Base-by-base conservation (phyloP, 1,284 basidiomycete species). In the Quambalaria eucalypti region DNA sequence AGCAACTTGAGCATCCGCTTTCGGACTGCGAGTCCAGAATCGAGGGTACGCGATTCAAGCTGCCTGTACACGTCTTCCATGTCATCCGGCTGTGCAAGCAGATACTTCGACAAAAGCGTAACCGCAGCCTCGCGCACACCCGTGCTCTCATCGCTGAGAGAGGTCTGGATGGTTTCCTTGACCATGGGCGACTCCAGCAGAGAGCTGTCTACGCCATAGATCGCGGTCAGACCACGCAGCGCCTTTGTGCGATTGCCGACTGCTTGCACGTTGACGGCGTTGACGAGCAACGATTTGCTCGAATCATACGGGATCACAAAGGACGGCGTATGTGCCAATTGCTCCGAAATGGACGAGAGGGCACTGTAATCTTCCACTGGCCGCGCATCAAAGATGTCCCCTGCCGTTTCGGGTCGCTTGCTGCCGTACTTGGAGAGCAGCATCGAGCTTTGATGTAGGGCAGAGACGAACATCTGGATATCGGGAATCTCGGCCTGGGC, bases 111-210 rank as follows among this genome's bases (percentile, higher is more conserved):
- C 56, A 98, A 87, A 48, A 98, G 79, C 60, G 95, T 91, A 7
- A 98, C 87, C 4, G 93, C 90, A 4, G 90, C 88, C 76, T 99
- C 95, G 31, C 93, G 86, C 19, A 98, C 95, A 26, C 87, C 86
- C 0, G 92, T 85, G 0, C 92, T 96, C 55, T 82, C 85, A 69
- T 99, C 93, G 2, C 87, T 79, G 19, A 98, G 81, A 69, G 93
- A 87, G 23, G 83, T 84, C 76, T 95, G 90, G 61, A 99, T 90
- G 0, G 87, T 66, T 38, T 28, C 33, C 29, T 54, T 36, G 6
- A 63, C 56, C 2, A 49, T 48, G 16, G 39, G 51, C 33, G 59
- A 30, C 16, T 64, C 56, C 6, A 73, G 62, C 40, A 74, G 47
- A 12, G 59, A 51, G 0, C 56, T 44, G 33, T 74, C 65, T 0